Evolutionary conservation across 495 filamentous ascomycete species (phyloP).

Genomic region (Durotheca rogersii): DNA sequence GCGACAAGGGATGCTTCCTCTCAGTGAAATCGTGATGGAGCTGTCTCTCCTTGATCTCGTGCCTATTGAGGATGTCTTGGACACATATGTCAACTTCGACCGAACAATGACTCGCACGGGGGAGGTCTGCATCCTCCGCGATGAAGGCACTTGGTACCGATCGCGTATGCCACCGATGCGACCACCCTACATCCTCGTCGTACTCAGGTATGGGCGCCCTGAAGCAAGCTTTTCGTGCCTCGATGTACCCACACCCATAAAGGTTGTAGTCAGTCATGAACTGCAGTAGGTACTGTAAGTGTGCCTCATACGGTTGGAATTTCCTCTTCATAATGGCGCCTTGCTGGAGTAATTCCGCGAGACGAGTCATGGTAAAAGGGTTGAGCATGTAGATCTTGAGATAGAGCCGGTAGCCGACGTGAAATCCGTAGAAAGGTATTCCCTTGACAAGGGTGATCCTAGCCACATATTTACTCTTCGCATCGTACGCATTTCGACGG

Average conservation of each 20-base stretch:
- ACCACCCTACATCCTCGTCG: conserved; percentile 56
- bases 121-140: conserved; percentile 61
- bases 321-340: conserved; percentile 78
- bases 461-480: conserved; percentile 72
- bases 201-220: conserved; percentile 70
- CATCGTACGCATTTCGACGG: conserved; percentile 68
- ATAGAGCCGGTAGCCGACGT: conserved; percentile 88
- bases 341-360: conserved; percentile 82
- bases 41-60: conserved; percentile 65
- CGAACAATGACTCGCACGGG: conserved; percentile 80
- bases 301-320: conserved; percentile 91
- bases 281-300: conserved; percentile 86
- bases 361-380: conserved; percentile 73
- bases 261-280: conserved; percentile 99
- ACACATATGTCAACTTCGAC: conserved; percentile 88
- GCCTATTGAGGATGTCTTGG: conserved; percentile 83
- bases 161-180: conserved; percentile 77
- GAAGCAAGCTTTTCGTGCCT: conserved; percentile 60
- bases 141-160: conserved; percentile 53
- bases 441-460: conserved; percentile 91
- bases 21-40: conserved; percentile 91
- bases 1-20: conserved; percentile 58
- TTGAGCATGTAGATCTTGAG: conserved; percentile 94
- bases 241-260: conserved; percentile 86
- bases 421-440: conserved; percentile 90